These are phyloP conservation scores for Penicillium sp. DNA, from an alignment of 2,329 filamentous ascomycete genomes.

Conservation along the genomic window DNA sequence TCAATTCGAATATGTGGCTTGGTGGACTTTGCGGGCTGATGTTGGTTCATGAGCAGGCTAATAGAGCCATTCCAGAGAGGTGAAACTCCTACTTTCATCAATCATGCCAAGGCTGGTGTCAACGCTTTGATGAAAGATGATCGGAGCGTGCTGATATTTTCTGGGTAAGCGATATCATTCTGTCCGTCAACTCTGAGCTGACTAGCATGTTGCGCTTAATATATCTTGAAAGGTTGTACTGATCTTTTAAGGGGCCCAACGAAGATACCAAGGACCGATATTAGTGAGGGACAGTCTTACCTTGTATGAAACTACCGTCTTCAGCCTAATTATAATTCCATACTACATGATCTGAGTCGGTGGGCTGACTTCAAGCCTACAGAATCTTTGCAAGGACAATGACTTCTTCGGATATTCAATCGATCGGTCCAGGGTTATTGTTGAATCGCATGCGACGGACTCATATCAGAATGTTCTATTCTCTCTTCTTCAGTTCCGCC, in stretches of 20 bases:
- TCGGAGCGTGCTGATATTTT: slow-evolving; percentile 67
- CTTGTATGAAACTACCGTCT: slow-evolving; percentile 41
- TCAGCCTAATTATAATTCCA: not conserved
- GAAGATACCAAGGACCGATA: slow-evolving; percentile 54
- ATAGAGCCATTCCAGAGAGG: slow-evolving; percentile 77
- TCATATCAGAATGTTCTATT: slow-evolving; percentile 86
- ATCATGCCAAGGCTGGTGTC: slow-evolving; percentile 72
- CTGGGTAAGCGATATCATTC: slow-evolving; percentile 59
- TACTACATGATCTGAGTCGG: not conserved
- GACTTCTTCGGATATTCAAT: slow-evolving; percentile 16
- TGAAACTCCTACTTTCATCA: slow-evolving; percentile 78
- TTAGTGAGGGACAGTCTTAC: slow-evolving; percentile 69
- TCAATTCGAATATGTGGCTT: not conserved
- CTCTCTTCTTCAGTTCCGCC: slow-evolving; percentile 63
- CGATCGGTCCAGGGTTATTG: slow-evolving; percentile 47
- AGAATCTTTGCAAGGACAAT: slow-evolving; percentile 41
- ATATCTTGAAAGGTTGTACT: no score
- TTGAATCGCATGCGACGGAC: slow-evolving; percentile 77
- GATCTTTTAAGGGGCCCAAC: slow-evolving; percentile 61
- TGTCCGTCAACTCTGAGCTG: not conserved
- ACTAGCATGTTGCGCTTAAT: no score
- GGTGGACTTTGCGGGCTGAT: not conserved
- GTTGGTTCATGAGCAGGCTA: slow-evolving; percentile 51
- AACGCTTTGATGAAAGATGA: slow-evolving; percentile 53
- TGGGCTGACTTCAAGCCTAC: not conserved